Evolutionary conservation across 164 flowering plant species (phyloP).

Genomic region (Saururus chinensis): DNA sequence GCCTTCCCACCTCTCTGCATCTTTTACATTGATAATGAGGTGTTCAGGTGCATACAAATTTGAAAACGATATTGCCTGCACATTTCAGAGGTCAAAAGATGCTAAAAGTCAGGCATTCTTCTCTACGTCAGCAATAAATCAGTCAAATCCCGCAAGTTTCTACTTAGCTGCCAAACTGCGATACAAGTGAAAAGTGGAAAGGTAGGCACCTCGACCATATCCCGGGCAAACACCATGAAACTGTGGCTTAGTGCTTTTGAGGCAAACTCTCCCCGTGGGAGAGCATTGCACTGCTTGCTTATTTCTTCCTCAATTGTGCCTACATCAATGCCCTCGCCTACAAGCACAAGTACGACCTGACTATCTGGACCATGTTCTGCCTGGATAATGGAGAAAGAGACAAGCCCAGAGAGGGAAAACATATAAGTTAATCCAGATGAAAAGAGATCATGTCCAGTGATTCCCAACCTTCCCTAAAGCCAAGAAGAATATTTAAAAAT

Average conservation of each 20-base stretch:
- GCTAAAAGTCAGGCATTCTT: not conserved
- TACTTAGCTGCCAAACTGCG: not conserved
- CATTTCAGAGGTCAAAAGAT: conserved; percentile 2
- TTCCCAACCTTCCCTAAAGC: not conserved
- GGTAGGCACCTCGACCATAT: conserved; percentile 78
- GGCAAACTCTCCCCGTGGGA: conserved; percentile 84
- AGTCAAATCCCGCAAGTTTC: not conserved
- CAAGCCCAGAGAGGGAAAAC: not conserved
- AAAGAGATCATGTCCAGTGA: not conserved
- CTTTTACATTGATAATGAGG: conserved; percentile 78
- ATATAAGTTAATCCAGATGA: no score
- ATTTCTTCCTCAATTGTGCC: conserved; percentile 68
- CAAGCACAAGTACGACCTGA: conserved; percentile 91
- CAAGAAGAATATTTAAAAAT: not conserved
- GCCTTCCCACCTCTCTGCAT: conserved; percentile 90
- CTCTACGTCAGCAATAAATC: no score
- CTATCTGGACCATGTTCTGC: conserved; percentile 99
- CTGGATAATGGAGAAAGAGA: conserved; percentile 29
- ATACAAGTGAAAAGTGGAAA: no score
- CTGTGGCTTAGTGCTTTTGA: conserved; percentile 80
- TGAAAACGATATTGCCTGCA: conserved; percentile 86
- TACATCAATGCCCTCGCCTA: conserved; percentile 72
- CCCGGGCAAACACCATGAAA: conserved; percentile 66
- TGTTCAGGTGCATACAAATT: conserved; percentile 96
- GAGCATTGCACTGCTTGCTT: conserved; percentile 60